Conservation (phyloP, 169 alveolate genomes). For the Plasmodium vinckei region DNA sequence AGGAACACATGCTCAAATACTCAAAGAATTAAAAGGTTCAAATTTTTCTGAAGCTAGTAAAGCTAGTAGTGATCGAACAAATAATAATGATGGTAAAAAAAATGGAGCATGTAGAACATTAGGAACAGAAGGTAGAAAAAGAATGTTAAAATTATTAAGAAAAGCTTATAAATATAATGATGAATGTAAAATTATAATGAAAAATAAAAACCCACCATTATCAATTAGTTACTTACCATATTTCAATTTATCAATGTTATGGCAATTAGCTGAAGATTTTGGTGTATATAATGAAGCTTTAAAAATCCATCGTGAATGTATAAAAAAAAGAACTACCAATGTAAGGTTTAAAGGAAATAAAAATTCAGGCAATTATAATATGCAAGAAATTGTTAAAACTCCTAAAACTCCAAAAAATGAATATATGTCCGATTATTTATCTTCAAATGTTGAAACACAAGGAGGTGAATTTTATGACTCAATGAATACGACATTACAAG, state of each 20-base stretch:
- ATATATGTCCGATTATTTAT: constrained; percentile 32
- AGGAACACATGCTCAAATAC: constrained; percentile 14
- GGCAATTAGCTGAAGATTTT: constrained; percentile 87
- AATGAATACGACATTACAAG: constrained; percentile 27
- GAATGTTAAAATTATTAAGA: constrained; percentile 83
- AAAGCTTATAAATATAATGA: constrained; percentile 84
- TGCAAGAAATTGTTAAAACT: constrained; percentile 7
- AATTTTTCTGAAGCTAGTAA: constrained; percentile 41
- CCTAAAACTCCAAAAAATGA: constrained; percentile 4
- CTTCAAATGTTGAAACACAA: constrained; percentile 39
- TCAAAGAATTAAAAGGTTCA: constrained; percentile 37
- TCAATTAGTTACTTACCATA: constrained; percentile 86
- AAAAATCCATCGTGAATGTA: constrained; percentile 75
- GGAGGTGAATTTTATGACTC: constrained; percentile 41
- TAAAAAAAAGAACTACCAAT: constrained; percentile 58
- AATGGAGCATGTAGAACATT: constrained; percentile 82
- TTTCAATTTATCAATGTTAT: constrained; percentile 84
- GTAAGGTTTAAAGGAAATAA: constrained; percentile 32
- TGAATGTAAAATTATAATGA: constrained; percentile 81
- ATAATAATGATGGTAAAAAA: constrained; percentile 34
- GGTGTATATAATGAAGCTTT: constrained; percentile 86
- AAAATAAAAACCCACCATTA: constrained; percentile 83
- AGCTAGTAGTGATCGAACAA: constrained; percentile 25
- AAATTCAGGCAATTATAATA: constrained; percentile 1
- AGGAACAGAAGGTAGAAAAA: constrained; percentile 87